Evolutionary conservation across 352 stramenopile species (phyloP).

Genomic region (Thalassiosira oceanica): DNA sequence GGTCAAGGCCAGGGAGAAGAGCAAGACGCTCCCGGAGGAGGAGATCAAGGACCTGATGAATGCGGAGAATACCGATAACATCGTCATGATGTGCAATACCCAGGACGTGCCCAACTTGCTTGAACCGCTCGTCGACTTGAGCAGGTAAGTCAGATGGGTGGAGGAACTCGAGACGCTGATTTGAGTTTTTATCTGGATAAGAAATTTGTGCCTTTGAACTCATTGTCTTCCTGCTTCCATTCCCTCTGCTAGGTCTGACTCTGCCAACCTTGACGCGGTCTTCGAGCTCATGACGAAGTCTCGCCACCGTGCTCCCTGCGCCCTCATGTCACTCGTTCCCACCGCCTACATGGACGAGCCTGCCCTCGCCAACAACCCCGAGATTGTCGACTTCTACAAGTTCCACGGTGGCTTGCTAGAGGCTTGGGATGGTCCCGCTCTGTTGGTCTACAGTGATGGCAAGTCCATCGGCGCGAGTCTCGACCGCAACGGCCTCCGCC

Average conservation of each 20-base stretch:
- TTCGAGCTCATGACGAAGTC: constrained; percentile 88
- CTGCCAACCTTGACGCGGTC: constrained; percentile 94
- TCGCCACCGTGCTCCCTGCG: constrained; percentile 73
- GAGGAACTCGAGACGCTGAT: no score
- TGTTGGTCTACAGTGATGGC: constrained; percentile 93
- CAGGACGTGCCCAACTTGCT: constrained; percentile 83
- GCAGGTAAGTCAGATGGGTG: no score
- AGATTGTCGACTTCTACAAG: constrained; percentile 92
- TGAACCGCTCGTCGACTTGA: constrained; percentile 91
- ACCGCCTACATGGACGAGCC: constrained; percentile 92
- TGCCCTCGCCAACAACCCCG: constrained; percentile 81
- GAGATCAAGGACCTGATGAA: constrained; percentile 70
- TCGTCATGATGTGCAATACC: constrained; percentile 78
- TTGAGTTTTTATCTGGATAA: no score
- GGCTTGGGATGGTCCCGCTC: constrained; percentile 94
- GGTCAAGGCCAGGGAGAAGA: constrained; percentile 86
- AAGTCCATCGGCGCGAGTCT: constrained; percentile 92
- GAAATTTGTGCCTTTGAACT: no score
- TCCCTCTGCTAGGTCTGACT: no score
- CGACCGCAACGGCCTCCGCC: constrained; percentile 93
- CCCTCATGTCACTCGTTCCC: constrained; percentile 88
- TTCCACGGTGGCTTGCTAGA: constrained; percentile 94
- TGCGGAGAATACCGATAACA: constrained; percentile 73
- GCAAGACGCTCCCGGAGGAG: constrained; percentile 50
- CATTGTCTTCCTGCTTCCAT: no score